Percentiles rank a stretch among this genome's conserved stretches.
Evolutionary conservation across 345 rosid genomes (phyloP).

Genomic region (Trapa incisa): DNA sequence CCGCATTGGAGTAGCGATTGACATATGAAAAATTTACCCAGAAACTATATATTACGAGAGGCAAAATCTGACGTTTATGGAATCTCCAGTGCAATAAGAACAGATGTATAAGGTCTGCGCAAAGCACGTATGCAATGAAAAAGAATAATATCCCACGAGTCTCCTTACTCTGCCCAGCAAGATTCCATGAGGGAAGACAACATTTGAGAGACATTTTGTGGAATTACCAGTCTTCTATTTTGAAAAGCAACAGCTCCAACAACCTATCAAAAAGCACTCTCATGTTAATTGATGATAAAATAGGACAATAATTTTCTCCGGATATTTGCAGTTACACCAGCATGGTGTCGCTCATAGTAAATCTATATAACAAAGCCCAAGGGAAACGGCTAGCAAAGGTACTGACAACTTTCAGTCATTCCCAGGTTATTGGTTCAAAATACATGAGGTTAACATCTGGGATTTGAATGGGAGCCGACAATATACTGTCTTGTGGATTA

Average conservation of each 20-base stretch:
- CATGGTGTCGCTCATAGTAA: background rate
- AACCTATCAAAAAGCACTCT: conserved; percentile 32
- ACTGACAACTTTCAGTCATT: too few relatives aligned
- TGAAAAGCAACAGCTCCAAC: conserved; percentile 99
- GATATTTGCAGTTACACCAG: background rate
- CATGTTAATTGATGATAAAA: background rate
- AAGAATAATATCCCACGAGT: background rate
- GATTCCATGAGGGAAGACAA: conserved; percentile 88
- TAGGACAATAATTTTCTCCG: background rate
- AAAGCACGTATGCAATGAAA: background rate
- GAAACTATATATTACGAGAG: background rate
- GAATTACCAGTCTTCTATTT: conserved; percentile 73
- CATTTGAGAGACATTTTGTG: conserved; percentile 51
- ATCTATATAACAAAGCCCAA: background rate
- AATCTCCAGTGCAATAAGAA: background rate
- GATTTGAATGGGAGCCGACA: too few relatives aligned
- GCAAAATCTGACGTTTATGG: background rate
- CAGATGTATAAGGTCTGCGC: background rate
- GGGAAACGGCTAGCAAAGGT: conserved; percentile 2
- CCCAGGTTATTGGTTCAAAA: too few relatives aligned
- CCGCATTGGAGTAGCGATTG: too few relatives aligned
- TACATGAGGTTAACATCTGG: too few relatives aligned
- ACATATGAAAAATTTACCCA: background rate
- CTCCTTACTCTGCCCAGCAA: conserved; percentile 87
- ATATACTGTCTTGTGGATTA: too few relatives aligned